phyloP scores from a whole-genome alignment of 441 rosid species.

The Aleurites moluccanus region DNA sequence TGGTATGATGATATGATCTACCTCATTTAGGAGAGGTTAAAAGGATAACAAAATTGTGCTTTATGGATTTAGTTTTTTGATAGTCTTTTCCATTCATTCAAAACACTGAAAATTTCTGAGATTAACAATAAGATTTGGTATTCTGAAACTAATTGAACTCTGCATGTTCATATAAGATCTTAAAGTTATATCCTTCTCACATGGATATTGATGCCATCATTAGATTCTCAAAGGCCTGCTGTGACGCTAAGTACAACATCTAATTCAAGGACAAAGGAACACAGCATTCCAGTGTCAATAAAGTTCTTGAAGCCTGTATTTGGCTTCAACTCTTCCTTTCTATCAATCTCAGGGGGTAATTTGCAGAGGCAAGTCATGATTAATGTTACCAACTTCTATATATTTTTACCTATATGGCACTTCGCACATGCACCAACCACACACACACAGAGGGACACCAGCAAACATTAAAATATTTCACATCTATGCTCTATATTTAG shows the following conservation, averaged over 20 bases:
- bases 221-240: constrained; percentile 79
- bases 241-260: constrained; percentile 73
- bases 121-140: constrained; percentile 1
- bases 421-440: not conserved
- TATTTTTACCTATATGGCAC: not conserved
- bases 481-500: not conserved
- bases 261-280: constrained; percentile 64
- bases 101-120: not conserved
- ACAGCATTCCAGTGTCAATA: constrained; percentile 53
- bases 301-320: constrained; percentile 82
- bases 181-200: constrained; percentile 12
- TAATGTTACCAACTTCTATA: constrained; percentile 8
- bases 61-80: not conserved
- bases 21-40: constrained; percentile 13
- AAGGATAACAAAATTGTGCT: not conserved
- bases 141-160: not conserved
- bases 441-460: no score
- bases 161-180: not conserved
- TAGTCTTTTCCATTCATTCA: not conserved
- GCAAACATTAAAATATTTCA: not conserved
- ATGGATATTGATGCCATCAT: constrained; percentile 22
- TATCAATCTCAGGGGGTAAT: constrained; percentile 76
- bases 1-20: constrained; percentile 57
- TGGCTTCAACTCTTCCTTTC: constrained; percentile 74
- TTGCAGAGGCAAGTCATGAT: constrained; percentile 64